phyloP scores from a whole-genome alignment of 2,329 filamentous ascomycete genomes.

The Colletotrichum lindemuthianum region DNA sequence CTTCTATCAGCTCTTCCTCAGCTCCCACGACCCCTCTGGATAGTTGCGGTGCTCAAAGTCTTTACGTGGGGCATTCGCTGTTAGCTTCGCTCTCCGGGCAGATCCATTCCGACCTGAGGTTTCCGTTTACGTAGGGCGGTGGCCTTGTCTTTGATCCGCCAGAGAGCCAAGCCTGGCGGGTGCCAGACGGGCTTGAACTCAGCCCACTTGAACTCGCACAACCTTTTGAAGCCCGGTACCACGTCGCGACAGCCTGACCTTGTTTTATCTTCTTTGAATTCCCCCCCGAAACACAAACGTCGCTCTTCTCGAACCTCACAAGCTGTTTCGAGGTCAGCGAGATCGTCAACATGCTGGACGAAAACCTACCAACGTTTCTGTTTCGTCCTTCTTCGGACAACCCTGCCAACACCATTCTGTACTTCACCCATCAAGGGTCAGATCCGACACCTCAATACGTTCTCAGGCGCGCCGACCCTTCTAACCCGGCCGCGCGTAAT shows the following conservation, averaged over 20 bases:
- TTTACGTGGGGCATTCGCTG: background rate
- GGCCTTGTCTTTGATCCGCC: slow-evolving; percentile 20
- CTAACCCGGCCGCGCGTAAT: slow-evolving; percentile 76
- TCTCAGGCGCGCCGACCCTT: slow-evolving; percentile 79
- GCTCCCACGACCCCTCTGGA: background rate
- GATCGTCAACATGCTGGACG: slow-evolving; percentile 78
- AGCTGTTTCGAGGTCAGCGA: slow-evolving; percentile 5
- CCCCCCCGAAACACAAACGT: background rate
- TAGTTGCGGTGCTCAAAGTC: background rate
- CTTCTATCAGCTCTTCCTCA: slow-evolving; percentile 1
- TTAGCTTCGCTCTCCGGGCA: slow-evolving; percentile 3
- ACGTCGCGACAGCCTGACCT: slow-evolving; percentile 11
- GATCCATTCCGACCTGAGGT: slow-evolving; percentile 1
- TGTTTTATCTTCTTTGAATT: background rate
- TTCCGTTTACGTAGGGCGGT: slow-evolving; percentile 1
- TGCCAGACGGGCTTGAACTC: slow-evolving; percentile 21
- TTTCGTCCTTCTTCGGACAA: slow-evolving; percentile 63
- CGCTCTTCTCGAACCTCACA: background rate
- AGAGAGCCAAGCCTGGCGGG: slow-evolving; percentile 29
- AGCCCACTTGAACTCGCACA: slow-evolving; percentile 32
- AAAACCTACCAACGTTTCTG: slow-evolving; percentile 84
- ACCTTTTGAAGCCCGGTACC: background rate
- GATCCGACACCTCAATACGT: slow-evolving; percentile 84
- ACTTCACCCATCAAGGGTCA: slow-evolving; percentile 77
- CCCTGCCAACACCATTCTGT: slow-evolving; percentile 66